These are phyloP conservation scores for Cercospora janseana DNA, from an alignment of 2,329 filamentous ascomycete species.

Conservation along the genomic window DNA sequence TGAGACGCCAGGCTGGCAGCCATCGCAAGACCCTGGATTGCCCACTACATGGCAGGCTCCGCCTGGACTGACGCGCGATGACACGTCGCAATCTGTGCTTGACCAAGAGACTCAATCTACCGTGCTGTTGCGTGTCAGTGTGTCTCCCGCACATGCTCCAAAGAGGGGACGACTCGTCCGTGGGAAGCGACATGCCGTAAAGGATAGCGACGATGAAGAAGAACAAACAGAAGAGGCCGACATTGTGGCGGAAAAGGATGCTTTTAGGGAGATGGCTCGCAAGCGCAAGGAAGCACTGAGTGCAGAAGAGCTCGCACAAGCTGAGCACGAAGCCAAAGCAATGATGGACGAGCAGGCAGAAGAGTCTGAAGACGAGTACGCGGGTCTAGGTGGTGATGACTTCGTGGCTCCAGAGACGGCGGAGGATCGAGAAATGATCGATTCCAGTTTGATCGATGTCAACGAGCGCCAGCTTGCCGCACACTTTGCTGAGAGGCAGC, in stretches of 20 bases:
- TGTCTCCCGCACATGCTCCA: conserved; percentile 36
- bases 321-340: conserved; percentile 76
- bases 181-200: conserved; percentile 44
- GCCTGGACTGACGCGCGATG: conserved; percentile 21
- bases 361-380: conserved; percentile 98
- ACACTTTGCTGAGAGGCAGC: conserved; percentile 79
- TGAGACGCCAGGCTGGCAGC: conserved; percentile 39
- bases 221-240: conserved; percentile 40
- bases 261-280: conserved; percentile 70
- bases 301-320: conserved; percentile 46
- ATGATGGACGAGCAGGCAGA: conserved; percentile 93
- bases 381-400: conserved; percentile 88
- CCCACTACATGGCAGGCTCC: conserved; percentile 30
- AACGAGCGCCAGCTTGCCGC: conserved; percentile 81
- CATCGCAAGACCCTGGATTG: conserved; percentile 36
- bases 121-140: conserved; percentile 34
- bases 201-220: conserved; percentile 42
- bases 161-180: conserved; percentile 57
- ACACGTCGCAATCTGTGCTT: conserved; percentile 20
- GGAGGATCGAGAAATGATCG: conserved; percentile 83
- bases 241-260: conserved; percentile 46
- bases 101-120: conserved; percentile 37
- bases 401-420: conserved; percentile 71
- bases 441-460: conserved; percentile 70
- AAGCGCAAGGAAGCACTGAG: conserved; percentile 52